Base-by-base conservation (phyloP, 1,139 yeast genomes). In the Pichia sp. region DNA sequence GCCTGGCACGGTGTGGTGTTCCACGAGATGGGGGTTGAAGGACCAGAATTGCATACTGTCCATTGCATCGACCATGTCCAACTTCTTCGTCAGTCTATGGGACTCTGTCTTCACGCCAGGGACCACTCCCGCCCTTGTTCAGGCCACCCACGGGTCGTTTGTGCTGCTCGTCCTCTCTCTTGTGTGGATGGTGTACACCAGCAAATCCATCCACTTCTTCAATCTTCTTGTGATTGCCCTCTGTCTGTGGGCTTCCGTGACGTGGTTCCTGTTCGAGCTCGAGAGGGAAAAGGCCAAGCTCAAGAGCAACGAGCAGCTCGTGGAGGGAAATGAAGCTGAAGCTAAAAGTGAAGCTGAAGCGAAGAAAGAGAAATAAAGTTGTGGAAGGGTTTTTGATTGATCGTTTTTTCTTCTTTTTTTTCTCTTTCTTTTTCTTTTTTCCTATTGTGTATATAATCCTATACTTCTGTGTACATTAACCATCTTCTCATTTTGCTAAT, bases 31-130 rank as follows among this genome's bases (percentile, higher is more conserved):
- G n/a, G n/a, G n/a, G n/a, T n/a, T n/a, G n/a, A n/a, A n/a, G n/a
- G n/a, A n/a, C n/a, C n/a, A n/a, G n/a, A n/a, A n/a, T n/a, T n/a
- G n/a, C n/a, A n/a, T n/a, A n/a, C n/a, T n/a, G n/a, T n/a, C n/a
- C n/a, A n/a, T n/a, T 21, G 23, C 23, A 21, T 6, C 9, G 4
- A 16, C 10, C n/a, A 54, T 44, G 54, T 59, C 64, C 63, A 50
- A 66, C 25, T 80, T 84, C 59, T 53, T 84, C 31, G 70, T 65
- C 20, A 94, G 83, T 27, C 71, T 91, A 37, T 89, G 97, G 96
- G 80, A 83, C 47, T 83, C 95, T 7, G 76, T 91, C 24, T 83
- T 89, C 62, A 82, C 89, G n/a, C 97, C 97, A 2, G 98, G 98
- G 1, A 78, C 95, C 0, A 76, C 91, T 0, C 96, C 96, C 1